phyloP scores from a whole-genome alignment of 2,329 filamentous ascomycete species.

The Cytospora leucostoma region DNA sequence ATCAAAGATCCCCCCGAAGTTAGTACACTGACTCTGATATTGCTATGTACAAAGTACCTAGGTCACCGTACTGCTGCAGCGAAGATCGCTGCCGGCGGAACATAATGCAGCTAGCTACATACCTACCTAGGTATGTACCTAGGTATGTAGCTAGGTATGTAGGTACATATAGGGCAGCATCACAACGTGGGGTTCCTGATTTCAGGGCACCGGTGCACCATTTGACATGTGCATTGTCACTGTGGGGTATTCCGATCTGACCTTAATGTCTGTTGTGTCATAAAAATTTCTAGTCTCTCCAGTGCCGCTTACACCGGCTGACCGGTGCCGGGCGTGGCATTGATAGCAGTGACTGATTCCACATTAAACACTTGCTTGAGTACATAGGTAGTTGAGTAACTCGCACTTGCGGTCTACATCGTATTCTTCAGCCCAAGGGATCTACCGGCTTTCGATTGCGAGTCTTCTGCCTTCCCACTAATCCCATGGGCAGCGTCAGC shows the following conservation, averaged over 20 bases:
- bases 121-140: too few species aligned
- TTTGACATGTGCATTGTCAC: neutral
- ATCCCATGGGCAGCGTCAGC: slow-evolving; percentile 9
- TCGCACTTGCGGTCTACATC: neutral
- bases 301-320: slow-evolving; percentile 12
- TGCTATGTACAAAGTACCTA: neutral
- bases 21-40: too few species aligned
- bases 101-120: neutral
- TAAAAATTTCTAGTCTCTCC: slow-evolving; percentile 19
- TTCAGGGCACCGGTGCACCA: neutral
- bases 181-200: slow-evolving; percentile 22
- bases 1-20: neutral
- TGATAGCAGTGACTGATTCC: neutral
- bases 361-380: neutral
- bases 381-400: neutral
- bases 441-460: neutral
- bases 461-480: neutral
- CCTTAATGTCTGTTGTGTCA: slow-evolving; percentile 20
- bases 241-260: slow-evolving; percentile 6
- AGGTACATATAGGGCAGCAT: slow-evolving; percentile 7
- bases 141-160: too few species aligned
- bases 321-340: neutral
- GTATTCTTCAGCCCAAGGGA: neutral
- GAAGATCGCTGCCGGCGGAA: slow-evolving; percentile 12
- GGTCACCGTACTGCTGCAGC: neutral